A percentile compares a stretch with the other conserved stretches of the same genome.
Evolutionary conservation across 2,329 filamentous ascomycete species (phyloP).

Genomic region (Dactylonectria macrodidyma): DNA sequence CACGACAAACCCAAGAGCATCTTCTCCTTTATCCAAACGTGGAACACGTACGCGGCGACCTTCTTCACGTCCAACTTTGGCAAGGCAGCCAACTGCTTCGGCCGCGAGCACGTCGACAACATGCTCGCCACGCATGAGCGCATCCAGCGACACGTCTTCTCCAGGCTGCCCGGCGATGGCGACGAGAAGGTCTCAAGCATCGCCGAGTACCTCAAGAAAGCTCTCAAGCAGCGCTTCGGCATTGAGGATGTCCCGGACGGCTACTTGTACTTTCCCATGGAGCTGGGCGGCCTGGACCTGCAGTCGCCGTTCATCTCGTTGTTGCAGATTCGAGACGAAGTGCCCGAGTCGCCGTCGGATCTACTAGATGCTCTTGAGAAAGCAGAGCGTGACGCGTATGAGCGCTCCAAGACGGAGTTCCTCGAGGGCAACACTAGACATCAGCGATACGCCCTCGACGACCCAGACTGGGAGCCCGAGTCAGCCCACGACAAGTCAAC

Average conservation of each 20-base stretch:
- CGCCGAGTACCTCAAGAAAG: slow-evolving; percentile 68
- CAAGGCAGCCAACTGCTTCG: slow-evolving; percentile 66
- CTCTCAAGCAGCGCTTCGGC: slow-evolving; percentile 67
- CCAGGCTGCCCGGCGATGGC: slow-evolving; percentile 47
- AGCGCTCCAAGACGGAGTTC: slow-evolving; percentile 55
- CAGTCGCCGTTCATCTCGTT: slow-evolving; percentile 61
- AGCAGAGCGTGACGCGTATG: slow-evolving; percentile 54
- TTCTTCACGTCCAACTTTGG: slow-evolving; percentile 70
- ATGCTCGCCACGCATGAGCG: slow-evolving; percentile 66
- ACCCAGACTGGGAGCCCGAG: slow-evolving; percentile 50
- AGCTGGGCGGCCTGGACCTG: slow-evolving; percentile 63
- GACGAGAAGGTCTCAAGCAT: slow-evolving; percentile 57
- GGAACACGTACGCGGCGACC: slow-evolving; percentile 67
- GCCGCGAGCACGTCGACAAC: slow-evolving; percentile 65
- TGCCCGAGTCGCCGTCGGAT: slow-evolving; percentile 48
- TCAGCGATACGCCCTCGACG: slow-evolving; percentile 23
- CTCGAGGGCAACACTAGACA: slow-evolving; percentile 37
- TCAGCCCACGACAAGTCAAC: slow-evolving; percentile 48
- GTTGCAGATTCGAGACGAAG: slow-evolving; percentile 56
- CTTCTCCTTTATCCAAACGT: slow-evolving; percentile 62
- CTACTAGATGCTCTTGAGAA: slow-evolving; percentile 53
- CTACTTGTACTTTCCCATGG: slow-evolving; percentile 63
- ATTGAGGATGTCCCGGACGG: slow-evolving; percentile 60
- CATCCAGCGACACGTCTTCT: slow-evolving; percentile 65
- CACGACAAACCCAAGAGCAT: slow-evolving; percentile 65